Evolutionary conservation across 345 rosid genomes (phyloP).

Genomic region (Carallia brachiata): DNA sequence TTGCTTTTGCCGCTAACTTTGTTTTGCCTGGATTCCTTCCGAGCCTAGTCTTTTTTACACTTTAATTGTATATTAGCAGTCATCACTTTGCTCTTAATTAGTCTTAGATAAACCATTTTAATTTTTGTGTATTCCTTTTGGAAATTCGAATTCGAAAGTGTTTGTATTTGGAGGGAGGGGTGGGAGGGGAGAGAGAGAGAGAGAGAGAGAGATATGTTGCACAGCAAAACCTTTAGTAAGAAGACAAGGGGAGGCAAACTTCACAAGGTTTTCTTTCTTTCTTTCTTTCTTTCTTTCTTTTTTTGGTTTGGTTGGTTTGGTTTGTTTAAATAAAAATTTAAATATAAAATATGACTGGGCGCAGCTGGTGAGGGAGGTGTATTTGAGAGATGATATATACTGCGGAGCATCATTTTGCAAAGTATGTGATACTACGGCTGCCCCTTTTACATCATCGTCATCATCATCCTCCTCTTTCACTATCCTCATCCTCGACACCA

Average conservation of each 20-base stretch:
- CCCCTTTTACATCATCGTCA: slow-evolving; percentile 41
- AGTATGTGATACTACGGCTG: slow-evolving; percentile 57
- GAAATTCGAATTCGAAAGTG: background rate
- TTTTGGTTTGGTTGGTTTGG: background rate
- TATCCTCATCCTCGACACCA: slow-evolving; percentile 74
- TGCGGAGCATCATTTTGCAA: slow-evolving; percentile 79
- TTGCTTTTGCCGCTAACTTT: too few species aligned
- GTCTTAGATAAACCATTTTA: too few species aligned
- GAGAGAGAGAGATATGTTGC: slow-evolving; percentile 40
- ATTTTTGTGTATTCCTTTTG: background rate
- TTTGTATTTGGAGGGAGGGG: background rate
- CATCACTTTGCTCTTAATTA: too few species aligned
- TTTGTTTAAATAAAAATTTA: background rate
- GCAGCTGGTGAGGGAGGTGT: slow-evolving; percentile 87
- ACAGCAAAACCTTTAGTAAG: slow-evolving; percentile 68
- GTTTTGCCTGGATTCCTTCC: too few species aligned
- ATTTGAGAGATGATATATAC: slow-evolving; percentile 80
- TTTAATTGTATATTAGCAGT: too few species aligned
- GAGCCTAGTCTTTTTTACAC: too few species aligned
- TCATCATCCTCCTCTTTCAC: slow-evolving; percentile 34
- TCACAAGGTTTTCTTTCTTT: slow-evolving; percentile 47
- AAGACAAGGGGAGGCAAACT: slow-evolving; percentile 76
- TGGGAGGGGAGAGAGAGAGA: background rate
- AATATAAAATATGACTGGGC: too few species aligned
- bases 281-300: background rate